A percentile compares a stretch with the other conserved stretches of the same genome.
Evolutionary conservation across 768 basidiomycete genomes (phyloP).

Genomic region (Trametes cingulata): DNA sequence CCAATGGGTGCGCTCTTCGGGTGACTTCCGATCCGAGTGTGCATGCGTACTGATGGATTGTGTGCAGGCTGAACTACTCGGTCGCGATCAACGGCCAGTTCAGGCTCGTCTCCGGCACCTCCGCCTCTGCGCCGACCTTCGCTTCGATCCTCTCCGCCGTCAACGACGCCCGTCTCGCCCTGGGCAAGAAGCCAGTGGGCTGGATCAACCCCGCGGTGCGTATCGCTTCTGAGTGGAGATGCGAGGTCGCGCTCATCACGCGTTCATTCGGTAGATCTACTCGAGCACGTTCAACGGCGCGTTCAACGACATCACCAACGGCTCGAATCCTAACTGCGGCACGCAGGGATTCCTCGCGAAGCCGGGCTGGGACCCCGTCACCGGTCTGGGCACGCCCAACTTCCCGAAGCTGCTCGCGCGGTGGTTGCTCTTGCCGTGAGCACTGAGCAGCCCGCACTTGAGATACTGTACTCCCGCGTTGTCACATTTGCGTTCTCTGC

Average conservation of each 20-base stretch:
- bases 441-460: too few relatives aligned
- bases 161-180: slow-evolving; percentile 35
- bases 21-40: too few relatives aligned
- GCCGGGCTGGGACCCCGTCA: slow-evolving; percentile 36
- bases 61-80: slow-evolving; percentile 35
- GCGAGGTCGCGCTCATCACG: background rate
- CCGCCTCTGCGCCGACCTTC: slow-evolving; percentile 61
- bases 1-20: slow-evolving; percentile 38
- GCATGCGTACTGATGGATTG: background rate
- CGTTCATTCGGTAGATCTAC: slow-evolving; percentile 40
- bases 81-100: slow-evolving; percentile 32
- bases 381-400: slow-evolving; percentile 34
- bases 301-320: slow-evolving; percentile 35
- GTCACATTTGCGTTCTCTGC: too few relatives aligned
- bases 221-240: background rate
- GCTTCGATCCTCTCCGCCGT: slow-evolving; percentile 62
- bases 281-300: slow-evolving; percentile 39
- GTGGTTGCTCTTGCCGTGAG: slow-evolving; percentile 17
- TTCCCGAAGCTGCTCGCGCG: slow-evolving; percentile 23
- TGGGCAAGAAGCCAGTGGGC: slow-evolving; percentile 33
- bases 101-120: slow-evolving; percentile 55
- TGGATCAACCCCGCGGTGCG: slow-evolving; percentile 38
- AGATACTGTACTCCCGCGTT: too few relatives aligned
- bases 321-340: slow-evolving; percentile 35
- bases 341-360: slow-evolving; percentile 34